Evolutionary conservation across 345 rosid species (phyloP), one percentile per base, ranked within the genome.

Genomic region (Dipteronia dyeriana): DNA sequence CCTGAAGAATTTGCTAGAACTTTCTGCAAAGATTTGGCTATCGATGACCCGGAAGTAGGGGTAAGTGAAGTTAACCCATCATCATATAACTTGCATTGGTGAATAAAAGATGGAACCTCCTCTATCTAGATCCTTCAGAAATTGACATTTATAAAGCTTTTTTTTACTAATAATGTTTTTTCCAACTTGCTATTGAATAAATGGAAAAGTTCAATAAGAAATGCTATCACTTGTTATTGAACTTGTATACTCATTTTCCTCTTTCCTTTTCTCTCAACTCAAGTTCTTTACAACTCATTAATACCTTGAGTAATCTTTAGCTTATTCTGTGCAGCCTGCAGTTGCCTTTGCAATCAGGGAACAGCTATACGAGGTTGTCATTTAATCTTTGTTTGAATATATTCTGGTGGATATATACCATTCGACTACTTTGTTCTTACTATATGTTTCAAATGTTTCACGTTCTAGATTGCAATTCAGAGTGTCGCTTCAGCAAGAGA

Each of bases 281-380:
- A 14, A 63, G 68, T 79, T 45, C 34, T 70, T n/a, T 57, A 23
- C 47, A 12, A 64, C 17, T 63, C 63, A 2, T 41, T 59, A 5
- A 56, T 68, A 39, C 71, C 31, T 67, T 31, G 4, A 12, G 12
- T 59, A 7, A 54, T 7, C 34, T 43, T 77, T 57, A 6, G 53
- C 71, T 79, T 63, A 9, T 54, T 75, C 74, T 75, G 19, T 81
- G 82, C 90, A 96, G 98, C 98, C 97, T 76, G 99, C 99, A 69
- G 82, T 96, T 84, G 95, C 97, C 74, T 94, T 92, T 82, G 95
- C 97, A 72, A 94, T 96, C 60, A 90, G 99, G 84, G 98, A 94
- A 85, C 97, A 96, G 75, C 90, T 96, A 72, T 94, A 94, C 70
- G 97, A 96, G 99, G 99, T 95, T 45, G 3, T 51, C 47, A 16